These are phyloP conservation scores for Saccharomycopsis javanensis DNA, from an alignment of 805 yeast species.

Conservation along the genomic window DNA sequence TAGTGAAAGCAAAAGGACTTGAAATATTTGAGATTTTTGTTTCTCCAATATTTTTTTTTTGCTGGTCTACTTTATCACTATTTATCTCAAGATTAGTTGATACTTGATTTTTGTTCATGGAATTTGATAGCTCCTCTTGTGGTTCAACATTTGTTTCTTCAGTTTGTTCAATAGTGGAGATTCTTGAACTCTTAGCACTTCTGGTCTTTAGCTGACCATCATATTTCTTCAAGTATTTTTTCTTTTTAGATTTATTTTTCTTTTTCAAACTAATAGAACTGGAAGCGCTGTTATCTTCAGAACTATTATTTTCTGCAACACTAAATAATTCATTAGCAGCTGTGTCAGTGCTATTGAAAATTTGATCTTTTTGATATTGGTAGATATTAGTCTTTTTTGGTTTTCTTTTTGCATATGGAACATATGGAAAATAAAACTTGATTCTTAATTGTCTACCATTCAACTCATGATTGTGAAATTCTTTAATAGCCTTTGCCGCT, in stretches of 20 bases:
- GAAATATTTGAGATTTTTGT: not conserved
- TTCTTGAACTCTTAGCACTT: not conserved
- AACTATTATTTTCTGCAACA: not conserved
- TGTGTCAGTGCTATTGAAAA: not conserved
- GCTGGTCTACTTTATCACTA: not conserved
- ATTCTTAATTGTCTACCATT: constrained; percentile 41
- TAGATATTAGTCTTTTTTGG: not conserved
- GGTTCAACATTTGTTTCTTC: not conserved
- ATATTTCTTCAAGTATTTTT: not conserved
- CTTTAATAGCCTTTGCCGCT: constrained; percentile 66
- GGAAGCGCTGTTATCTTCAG: not conserved
- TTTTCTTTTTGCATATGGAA: constrained; percentile 4
- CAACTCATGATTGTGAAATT: constrained; percentile 62
- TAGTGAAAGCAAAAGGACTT: not conserved
- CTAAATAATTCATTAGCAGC: not conserved
- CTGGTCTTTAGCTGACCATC: not conserved
- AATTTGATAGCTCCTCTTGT: not conserved
- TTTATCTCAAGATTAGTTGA: not conserved
- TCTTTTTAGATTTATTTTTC: not conserved
- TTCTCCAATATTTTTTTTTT: not conserved
- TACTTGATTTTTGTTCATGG: not conserved
- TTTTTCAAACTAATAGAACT: not conserved
- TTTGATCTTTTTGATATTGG: not conserved
- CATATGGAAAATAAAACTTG: constrained; percentile 23
- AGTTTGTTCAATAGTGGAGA: not conserved